Conservation (phyloP, 2,329 filamentous ascomycete genomes). For the Botrytis squamosa region DNA sequence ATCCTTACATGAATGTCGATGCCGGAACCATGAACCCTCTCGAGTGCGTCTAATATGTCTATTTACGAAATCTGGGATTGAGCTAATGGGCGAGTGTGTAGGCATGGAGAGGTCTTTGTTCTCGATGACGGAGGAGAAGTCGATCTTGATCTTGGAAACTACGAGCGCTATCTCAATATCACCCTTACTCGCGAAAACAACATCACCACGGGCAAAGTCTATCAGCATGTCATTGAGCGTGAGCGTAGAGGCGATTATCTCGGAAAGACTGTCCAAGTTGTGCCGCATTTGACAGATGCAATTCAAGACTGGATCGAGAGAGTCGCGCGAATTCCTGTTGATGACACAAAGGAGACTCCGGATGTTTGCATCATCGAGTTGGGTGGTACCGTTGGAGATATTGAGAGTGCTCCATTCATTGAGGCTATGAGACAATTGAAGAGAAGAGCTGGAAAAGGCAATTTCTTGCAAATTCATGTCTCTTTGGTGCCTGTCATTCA, state of each 20-base stretch:
- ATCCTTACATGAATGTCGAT: constrained; percentile 75
- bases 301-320: constrained; percentile 92
- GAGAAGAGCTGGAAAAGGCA: constrained; percentile 68
- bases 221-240: constrained; percentile 80
- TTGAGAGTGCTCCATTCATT: constrained; percentile 84
- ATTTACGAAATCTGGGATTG: constrained; percentile 24
- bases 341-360: constrained; percentile 77
- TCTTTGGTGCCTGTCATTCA: constrained; percentile 73
- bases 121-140: constrained; percentile 78
- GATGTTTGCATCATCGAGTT: constrained; percentile 86
- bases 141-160: constrained; percentile 73
- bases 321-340: constrained; percentile 81
- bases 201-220: constrained; percentile 97
- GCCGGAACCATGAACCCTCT: constrained; percentile 64
- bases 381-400: constrained; percentile 73
- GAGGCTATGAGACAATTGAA: constrained; percentile 81
- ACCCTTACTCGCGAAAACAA: constrained; percentile 84
- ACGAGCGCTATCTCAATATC: constrained; percentile 78
- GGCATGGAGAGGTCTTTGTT: constrained; percentile 88
- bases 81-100: constrained; percentile 42
- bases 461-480: constrained; percentile 88
- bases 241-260: constrained; percentile 66
- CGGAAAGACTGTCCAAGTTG: constrained; percentile 84
- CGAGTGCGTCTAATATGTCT: constrained; percentile 46
- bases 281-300: constrained; percentile 87